A percentile compares a stretch with the other conserved stretches of the same genome.
Conservation (phyloP, 1,284 basidiomycete genomes). For the Marasmius sp. region DNA sequence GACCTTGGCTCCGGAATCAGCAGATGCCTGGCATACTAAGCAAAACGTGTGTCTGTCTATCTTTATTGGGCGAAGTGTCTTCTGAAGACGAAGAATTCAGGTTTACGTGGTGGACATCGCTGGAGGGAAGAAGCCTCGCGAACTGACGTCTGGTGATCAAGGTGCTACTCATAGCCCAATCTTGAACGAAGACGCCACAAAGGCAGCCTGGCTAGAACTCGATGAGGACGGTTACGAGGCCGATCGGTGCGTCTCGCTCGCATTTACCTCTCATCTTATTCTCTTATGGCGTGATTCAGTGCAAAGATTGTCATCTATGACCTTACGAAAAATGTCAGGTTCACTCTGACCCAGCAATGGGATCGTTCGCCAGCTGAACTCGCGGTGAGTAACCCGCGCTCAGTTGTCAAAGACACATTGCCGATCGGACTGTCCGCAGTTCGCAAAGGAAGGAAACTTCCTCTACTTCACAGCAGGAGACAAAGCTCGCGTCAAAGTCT, state of each 20-base stretch:
- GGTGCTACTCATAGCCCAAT: constrained; percentile 76
- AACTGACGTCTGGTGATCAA: constrained; percentile 80
- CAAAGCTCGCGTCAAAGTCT: constrained; percentile 74
- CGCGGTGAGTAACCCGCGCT: constrained; percentile 39
- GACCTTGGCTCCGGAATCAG: constrained; percentile 76
- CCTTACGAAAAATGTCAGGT: constrained; percentile 62
- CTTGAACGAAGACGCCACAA: constrained; percentile 66
- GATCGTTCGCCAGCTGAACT: constrained; percentile 73
- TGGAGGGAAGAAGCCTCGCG: constrained; percentile 46
- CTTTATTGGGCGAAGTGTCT: neutral
- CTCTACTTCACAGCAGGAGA: constrained; percentile 80
- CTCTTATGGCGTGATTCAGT: constrained; percentile 32
- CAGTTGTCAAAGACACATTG: constrained; percentile 2
- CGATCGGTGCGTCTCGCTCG: constrained; percentile 50
- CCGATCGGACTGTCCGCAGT: constrained; percentile 40
- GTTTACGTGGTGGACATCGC: constrained; percentile 64
- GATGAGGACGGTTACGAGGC: constrained; percentile 87
- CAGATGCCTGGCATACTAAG: constrained; percentile 76
- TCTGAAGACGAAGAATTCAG: constrained; percentile 32
- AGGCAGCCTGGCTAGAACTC: constrained; percentile 85
- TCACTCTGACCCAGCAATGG: constrained; percentile 77
- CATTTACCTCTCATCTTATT: neutral
- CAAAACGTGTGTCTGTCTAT: constrained; percentile 55
- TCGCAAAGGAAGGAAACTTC: constrained; percentile 68
- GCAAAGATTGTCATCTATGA: constrained; percentile 80